phyloP scores from a whole-genome alignment of 164 flowering plant species.

The Stephania japonica region DNA sequence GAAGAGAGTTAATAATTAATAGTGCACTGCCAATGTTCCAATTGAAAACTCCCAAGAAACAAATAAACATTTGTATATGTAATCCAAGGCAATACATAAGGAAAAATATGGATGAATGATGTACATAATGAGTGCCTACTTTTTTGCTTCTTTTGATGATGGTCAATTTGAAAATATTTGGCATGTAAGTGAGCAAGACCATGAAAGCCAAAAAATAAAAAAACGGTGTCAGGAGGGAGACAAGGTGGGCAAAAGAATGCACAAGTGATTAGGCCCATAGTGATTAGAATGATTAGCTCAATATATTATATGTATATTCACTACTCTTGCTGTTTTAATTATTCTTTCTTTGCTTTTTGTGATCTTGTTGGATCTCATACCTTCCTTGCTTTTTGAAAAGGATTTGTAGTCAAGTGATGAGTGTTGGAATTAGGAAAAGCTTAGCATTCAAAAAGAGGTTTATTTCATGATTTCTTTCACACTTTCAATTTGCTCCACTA shows the following conservation, averaged over 20 bases:
- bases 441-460: slow-evolving; percentile 2
- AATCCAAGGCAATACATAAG: not conserved
- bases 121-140: slow-evolving; percentile 3
- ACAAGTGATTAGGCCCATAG: not conserved
- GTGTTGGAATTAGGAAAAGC: slow-evolving; percentile 14
- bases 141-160: not conserved
- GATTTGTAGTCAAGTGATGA: not conserved
- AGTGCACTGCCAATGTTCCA: not conserved
- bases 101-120: not conserved
- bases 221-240: not conserved
- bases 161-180: slow-evolving; percentile 4
- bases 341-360: not conserved
- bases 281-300: slow-evolving; percentile 11
- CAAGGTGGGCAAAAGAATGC: not conserved
- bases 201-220: not conserved
- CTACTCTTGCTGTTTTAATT: not conserved
- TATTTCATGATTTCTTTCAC: slow-evolving; percentile 10
- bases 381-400: slow-evolving; percentile 14
- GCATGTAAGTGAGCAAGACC: not conserved
- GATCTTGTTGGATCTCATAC: slow-evolving; percentile 6
- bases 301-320: slow-evolving; percentile 1
- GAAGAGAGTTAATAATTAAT: not conserved
- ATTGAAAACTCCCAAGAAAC: not conserved
- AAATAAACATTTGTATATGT: not conserved
- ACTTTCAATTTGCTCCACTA: slow-evolving; percentile 9